phyloP scores from a whole-genome alignment of 2,329 filamentous ascomycete genomes.

The Zasmidium angulare region DNA sequence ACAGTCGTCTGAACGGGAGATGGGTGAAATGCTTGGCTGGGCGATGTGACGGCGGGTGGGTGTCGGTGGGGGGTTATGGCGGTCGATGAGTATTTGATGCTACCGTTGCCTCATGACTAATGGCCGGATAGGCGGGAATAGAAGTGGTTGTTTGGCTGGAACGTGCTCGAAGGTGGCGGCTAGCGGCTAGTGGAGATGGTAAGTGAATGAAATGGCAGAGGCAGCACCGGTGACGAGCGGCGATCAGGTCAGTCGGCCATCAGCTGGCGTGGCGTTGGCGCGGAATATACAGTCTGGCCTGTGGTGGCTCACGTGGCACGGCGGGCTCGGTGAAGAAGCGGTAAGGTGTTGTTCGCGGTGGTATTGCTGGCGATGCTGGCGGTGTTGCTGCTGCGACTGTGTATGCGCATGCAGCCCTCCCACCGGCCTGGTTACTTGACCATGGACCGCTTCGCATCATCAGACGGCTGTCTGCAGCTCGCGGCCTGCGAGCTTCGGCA shows the following conservation, averaged over 20 bases:
- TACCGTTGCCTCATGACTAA: conserved; percentile 9
- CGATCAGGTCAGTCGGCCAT: not conserved
- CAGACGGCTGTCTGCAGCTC: not conserved
- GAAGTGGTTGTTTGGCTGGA: not conserved
- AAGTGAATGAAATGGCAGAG: not conserved
- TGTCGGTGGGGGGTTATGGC: not conserved
- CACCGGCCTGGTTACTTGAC: not conserved
- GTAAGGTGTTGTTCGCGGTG: not conserved
- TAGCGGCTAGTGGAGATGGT: not conserved
- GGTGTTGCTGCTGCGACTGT: not conserved
- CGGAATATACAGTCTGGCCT: not conserved
- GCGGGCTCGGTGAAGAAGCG: not conserved
- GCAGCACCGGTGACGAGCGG: not conserved
- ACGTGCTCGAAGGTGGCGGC: not conserved
- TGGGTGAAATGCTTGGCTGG: not conserved
- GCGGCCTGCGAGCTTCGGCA: not conserved
- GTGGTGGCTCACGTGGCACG: not conserved
- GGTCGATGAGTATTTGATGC: not conserved
- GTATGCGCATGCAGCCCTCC: not conserved
- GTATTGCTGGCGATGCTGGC: not conserved
- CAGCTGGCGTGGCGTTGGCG: not conserved
- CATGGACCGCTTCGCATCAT: not conserved
- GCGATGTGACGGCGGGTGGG: not conserved
- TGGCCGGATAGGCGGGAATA: not conserved
- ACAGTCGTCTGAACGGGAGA: not conserved